Conservation (phyloP, 2,329 filamentous ascomycete species). For the Neophaeococcomyces mojaviensis region DNA sequence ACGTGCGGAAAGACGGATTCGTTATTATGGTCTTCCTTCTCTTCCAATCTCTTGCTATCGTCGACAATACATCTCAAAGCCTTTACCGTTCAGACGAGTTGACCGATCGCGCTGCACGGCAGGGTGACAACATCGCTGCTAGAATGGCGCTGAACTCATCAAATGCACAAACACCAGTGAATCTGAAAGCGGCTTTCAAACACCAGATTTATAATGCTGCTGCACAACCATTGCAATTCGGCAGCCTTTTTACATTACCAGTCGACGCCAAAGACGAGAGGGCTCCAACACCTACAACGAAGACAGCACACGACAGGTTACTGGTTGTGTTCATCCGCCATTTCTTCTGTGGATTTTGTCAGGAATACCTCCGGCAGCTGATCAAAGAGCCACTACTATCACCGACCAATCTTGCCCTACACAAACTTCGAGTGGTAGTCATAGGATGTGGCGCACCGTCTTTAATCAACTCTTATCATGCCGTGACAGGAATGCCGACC, state of each 20-base stretch:
- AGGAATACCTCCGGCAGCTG: conserved; percentile 62
- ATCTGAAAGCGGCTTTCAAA: conserved; percentile 15
- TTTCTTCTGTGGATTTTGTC: conserved; percentile 78
- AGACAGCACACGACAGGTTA: conserved; percentile 41
- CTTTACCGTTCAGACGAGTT: no score
- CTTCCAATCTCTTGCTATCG: no score
- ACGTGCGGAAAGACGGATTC: no score
- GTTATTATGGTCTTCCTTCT: no score
- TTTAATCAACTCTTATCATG: conserved; percentile 60
- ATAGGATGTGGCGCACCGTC: conserved; percentile 65
- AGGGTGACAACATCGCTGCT: no score
- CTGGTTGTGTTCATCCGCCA: conserved; percentile 69
- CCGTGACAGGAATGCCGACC: conserved; percentile 48
- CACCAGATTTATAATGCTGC: conserved; percentile 15
- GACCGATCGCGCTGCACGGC: no score
- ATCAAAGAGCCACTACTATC: conserved; percentile 46
- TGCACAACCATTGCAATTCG: conserved; percentile 13
- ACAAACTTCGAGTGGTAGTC: conserved; percentile 56
- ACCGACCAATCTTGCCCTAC: conserved; percentile 38
- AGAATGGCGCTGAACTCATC: no score
- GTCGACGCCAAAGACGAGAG: background rate
- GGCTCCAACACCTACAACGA: background rate
- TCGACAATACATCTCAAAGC: no score
- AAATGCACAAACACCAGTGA: background rate
- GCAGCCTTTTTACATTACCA: conserved; percentile 10